These are phyloP conservation scores for Parafenestella ontariensis DNA, from an alignment of 2,329 filamentous ascomycete genomes.

Conservation along the genomic window DNA sequence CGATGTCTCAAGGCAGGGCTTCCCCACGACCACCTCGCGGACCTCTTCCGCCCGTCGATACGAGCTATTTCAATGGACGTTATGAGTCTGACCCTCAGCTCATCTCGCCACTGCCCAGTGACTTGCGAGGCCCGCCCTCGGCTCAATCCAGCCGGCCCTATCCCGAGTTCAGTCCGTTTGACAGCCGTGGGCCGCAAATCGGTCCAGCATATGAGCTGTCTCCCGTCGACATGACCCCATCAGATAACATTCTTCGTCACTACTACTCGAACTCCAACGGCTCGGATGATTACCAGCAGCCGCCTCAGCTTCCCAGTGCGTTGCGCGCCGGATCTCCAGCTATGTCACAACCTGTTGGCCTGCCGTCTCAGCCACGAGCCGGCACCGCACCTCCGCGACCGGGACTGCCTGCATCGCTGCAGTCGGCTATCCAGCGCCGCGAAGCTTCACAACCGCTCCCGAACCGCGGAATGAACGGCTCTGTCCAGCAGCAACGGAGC, in stretches of 20 bases:
- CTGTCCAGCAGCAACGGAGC: conserved; percentile 40
- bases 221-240: conserved; percentile 39
- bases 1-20: conserved; percentile 39
- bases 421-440: conserved; percentile 47
- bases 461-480: conserved; percentile 34
- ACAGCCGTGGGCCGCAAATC: conserved; percentile 31
- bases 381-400: conserved; percentile 43
- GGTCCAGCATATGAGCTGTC: conserved; percentile 45
- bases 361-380: conserved; percentile 26
- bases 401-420: conserved; percentile 41
- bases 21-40: conserved; percentile 35
- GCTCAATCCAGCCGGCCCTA: conserved; percentile 25
- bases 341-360: conserved; percentile 23
- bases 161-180: conserved; percentile 42
- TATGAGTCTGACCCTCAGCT: conserved; percentile 32
- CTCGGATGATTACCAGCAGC: conserved; percentile 26
- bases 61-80: conserved; percentile 30
- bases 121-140: conserved; percentile 20
- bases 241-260: conserved; percentile 21
- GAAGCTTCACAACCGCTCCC: conserved; percentile 44
- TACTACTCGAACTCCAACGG: conserved; percentile 29
- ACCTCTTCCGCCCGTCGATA: conserved; percentile 41
- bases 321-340: conserved; percentile 42
- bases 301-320: conserved; percentile 32
- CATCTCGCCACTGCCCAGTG: conserved; percentile 29